Percentiles rank a stretch among this genome's conserved stretches.
Evolutionary conservation across 441 rosid genomes (phyloP).

Genomic region (Brassica hybrid): DNA sequence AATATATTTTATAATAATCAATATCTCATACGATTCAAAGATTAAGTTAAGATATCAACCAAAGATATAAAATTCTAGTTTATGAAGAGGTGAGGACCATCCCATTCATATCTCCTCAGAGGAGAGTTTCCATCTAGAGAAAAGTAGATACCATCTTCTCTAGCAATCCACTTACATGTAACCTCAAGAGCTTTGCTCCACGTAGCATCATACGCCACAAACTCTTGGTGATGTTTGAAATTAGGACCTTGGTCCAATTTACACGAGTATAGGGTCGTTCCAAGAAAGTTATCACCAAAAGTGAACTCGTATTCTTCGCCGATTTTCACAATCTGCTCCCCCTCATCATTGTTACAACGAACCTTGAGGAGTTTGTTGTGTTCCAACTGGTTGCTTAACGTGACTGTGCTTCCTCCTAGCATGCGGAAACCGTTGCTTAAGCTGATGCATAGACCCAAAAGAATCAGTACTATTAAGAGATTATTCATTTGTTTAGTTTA

Average conservation of each 20-base stretch:
- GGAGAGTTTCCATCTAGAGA: conserved; percentile 29
- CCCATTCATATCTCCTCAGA: conserved; percentile 11
- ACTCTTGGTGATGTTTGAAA: conserved; percentile 22
- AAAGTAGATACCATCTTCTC: conserved; percentile 29
- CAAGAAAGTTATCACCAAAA: neutral
- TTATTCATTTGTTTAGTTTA: conserved; percentile 1
- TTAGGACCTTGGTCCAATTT: conserved; percentile 30
- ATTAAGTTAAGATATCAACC: neutral
- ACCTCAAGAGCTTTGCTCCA: conserved; percentile 26
- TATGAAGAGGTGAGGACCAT: conserved; percentile 16
- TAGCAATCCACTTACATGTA: conserved; percentile 16
- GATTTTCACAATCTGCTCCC: neutral
- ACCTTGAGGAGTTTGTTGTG: conserved; percentile 38
- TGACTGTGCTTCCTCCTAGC: conserved; percentile 25
- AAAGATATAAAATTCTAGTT: neutral
- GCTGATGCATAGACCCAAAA: neutral
- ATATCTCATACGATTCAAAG: neutral
- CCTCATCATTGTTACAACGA: neutral
- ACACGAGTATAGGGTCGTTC: conserved; percentile 15
- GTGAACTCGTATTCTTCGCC: conserved; percentile 5
- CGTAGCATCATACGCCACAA: conserved; percentile 25
- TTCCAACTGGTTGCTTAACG: conserved; percentile 24
- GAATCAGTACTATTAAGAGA: neutral
- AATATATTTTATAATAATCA: too few species aligned
- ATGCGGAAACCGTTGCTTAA: neutral